Conservation (phyloP, 2,329 filamentous ascomycete genomes). For the Colletotrichum tofieldiae region DNA sequence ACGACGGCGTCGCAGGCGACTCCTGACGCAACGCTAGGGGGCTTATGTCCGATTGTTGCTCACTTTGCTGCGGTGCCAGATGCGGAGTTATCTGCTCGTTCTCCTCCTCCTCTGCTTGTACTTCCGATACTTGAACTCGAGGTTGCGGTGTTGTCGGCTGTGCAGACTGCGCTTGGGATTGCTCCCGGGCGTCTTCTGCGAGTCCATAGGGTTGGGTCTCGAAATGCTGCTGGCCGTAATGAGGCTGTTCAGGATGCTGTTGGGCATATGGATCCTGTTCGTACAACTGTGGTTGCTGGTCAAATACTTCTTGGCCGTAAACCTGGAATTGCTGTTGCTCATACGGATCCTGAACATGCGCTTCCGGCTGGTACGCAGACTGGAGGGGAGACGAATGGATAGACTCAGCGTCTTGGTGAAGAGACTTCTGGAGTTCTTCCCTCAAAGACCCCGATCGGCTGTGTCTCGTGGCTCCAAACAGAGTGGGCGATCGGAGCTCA, state of each 20-base stretch:
- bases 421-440: constrained; percentile 20
- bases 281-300: constrained; percentile 5
- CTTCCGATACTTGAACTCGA: constrained; percentile 24
- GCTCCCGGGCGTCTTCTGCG: background rate
- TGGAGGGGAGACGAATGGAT: background rate
- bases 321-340: background rate
- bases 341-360: background rate
- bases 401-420: background rate
- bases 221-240: background rate
- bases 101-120: constrained; percentile 10
- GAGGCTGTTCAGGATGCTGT: background rate
- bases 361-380: constrained; percentile 2
- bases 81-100: constrained; percentile 41
- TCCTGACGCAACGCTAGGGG: constrained; percentile 43
- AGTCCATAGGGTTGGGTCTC: background rate
- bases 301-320: constrained; percentile 1
- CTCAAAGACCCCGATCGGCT: constrained; percentile 36
- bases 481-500: constrained; percentile 27
- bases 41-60: constrained; percentile 42
- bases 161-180: background rate
- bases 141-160: constrained; percentile 7
- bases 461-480: constrained; percentile 28
- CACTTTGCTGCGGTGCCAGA: constrained; percentile 36
- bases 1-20: constrained; percentile 30
- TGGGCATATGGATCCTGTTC: background rate